Evolutionary conservation across 805 yeast species (phyloP).

Genomic region (Wickerhamomyces xylosicus): DNA sequence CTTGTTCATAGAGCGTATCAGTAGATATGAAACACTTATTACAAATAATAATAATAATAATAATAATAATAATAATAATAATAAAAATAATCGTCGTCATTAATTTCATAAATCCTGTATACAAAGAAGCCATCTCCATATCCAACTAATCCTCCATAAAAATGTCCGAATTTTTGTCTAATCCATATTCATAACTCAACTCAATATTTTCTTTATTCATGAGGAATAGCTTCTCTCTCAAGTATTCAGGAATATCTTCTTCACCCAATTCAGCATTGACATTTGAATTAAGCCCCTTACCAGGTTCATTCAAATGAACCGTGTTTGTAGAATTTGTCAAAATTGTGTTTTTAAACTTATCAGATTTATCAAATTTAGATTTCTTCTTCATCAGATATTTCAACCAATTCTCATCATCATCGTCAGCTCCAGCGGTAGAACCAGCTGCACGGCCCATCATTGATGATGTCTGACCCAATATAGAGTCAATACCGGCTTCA

Average conservation of each 20-base stretch:
- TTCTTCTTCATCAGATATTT: slow-evolving; percentile 21
- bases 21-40: no score
- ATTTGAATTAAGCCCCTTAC: neutral
- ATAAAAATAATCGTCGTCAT: no score
- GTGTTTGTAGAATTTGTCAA: slow-evolving; percentile 5
- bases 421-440: no score
- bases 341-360: slow-evolving; percentile 13
- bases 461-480: no score
- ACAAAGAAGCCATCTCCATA: no score
- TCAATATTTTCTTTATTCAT: neutral
- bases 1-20: no score
- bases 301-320: slow-evolving; percentile 6
- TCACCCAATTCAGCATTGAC: neutral
- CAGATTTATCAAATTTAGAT: slow-evolving; percentile 11
- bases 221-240: neutral
- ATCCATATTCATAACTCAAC: neutral
- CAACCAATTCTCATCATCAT: slow-evolving; percentile 26
- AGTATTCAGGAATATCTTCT: neutral
- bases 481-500: neutral
- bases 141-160: neutral
- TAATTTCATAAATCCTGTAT: no score
- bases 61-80: no score
- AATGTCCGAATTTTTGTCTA: no score
- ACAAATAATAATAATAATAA: no score
- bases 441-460: no score